Base-by-base conservation (phyloP, 2,329 filamentous ascomycete species). In the Ascochyta pisi region DNA sequence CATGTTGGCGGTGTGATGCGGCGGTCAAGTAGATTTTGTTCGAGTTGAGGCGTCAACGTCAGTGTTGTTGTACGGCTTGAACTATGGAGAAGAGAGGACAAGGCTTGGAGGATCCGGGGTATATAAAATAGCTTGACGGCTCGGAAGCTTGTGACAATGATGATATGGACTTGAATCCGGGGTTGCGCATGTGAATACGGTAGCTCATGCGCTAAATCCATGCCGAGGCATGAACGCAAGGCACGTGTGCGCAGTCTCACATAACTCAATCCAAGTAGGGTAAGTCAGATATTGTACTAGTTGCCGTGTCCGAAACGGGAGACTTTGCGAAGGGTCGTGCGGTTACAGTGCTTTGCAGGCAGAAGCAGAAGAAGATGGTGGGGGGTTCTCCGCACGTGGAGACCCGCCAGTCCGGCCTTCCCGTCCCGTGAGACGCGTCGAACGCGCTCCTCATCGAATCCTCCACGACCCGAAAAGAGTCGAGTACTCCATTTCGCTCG, bases 141-240 rank as follows among this genome's bases (percentile, higher is more conserved):
- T 64, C 56, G 61, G 60, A 62, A 50, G 63, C 64, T 66, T 61
- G 64, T 66, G 64, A 65, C 54, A 65, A 49, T 52, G 49, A 58
- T 61, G 55, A 60, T 65, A 53, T 51, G 43, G 55, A 34, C 29
- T 39, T 27, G 52, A 58, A 60, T 61, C 61, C 42, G 59, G 62
- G 62, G 60, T 62, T 58, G 54, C 39, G 49, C 64, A 67, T 67
- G 64, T 67, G 64, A 67, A 63, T 47, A 51, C 55, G 40, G 42
- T 42, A 12, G 49, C 59, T 54, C 58, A 57, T 51, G 38, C 50
- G 45, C 61, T 61, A 57, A 37, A 41, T 22, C 24, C 27, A 8
- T 54, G 61, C 64, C 64, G 61, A 62, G 64, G 64, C 61, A 66
- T 47, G 39, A 39, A 41, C 39, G 22, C 53, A 24, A 38, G 23